Evolutionary conservation across 2,329 filamentous ascomycete species (phyloP).

Genomic region (Zopfia rhizophila): DNA sequence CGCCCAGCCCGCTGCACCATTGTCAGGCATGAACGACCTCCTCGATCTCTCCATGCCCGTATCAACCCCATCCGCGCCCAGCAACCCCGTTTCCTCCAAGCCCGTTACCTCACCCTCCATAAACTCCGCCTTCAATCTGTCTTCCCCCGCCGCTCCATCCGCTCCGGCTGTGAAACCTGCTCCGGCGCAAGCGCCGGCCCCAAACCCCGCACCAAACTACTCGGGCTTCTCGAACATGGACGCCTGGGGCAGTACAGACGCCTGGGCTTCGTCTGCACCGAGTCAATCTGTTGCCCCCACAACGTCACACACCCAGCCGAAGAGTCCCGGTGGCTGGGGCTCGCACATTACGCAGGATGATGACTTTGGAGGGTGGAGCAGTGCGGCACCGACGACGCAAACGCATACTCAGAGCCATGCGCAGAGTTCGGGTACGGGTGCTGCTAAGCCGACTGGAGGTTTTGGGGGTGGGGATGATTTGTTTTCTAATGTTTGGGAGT

Average conservation of each 20-base stretch:
- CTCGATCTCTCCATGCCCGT: conserved; percentile 73
- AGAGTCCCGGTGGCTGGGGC: conserved; percentile 66
- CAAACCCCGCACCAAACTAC: conserved; percentile 47
- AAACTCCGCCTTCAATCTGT: conserved; percentile 85
- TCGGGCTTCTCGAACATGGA: conserved; percentile 68
- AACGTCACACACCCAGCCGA: conserved; percentile 55
- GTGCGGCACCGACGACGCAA: conserved; percentile 69
- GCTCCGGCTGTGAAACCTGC: conserved; percentile 42
- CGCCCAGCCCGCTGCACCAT: conserved; percentile 59
- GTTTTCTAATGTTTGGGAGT: conserved; percentile 97
- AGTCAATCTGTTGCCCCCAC: conserved; percentile 59
- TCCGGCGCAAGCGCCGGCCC: conserved; percentile 41
- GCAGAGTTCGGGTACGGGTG: too few relatives aligned
- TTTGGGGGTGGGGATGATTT: conserved; percentile 77
- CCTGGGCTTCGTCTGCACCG: conserved; percentile 77
- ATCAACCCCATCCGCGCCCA: conserved; percentile 39
- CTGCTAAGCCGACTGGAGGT: conserved; percentile 63
- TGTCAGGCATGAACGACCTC: conserved; percentile 74
- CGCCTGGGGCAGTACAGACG: conserved; percentile 84
- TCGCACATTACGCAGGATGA: conserved; percentile 87
- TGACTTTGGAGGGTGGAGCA: conserved; percentile 96
- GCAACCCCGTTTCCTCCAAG: conserved; percentile 36
- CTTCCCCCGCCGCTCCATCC: conserved; percentile 59
- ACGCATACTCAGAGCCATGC: conserved; percentile 34
- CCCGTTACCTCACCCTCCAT: conserved; percentile 53